Percentiles rank a stretch among this genome's conserved stretches.
phyloP scores from a whole-genome alignment of 805 yeast species.

The Hagleromyces aurorensis region DNA sequence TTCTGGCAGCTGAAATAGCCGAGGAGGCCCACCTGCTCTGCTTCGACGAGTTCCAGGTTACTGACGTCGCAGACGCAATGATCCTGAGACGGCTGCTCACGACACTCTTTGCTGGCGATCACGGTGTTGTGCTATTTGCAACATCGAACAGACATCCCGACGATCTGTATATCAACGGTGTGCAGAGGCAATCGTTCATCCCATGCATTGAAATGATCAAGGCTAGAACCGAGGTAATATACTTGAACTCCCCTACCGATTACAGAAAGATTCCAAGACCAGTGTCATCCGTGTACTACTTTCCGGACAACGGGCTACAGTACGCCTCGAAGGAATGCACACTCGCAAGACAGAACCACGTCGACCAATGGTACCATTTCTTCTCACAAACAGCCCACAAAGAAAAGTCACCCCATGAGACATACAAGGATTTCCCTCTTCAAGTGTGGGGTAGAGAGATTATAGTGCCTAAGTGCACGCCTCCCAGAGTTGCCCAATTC shows the following conservation, averaged over 20 bases:
- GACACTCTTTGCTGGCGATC: slow-evolving; percentile 57
- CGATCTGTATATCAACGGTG: slow-evolving; percentile 87
- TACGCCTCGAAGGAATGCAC: slow-evolving; percentile 44
- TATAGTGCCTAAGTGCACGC: slow-evolving; percentile 64
- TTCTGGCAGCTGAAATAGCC: slow-evolving; percentile 77
- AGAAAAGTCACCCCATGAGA: slow-evolving; percentile 14
- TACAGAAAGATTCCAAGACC: slow-evolving; percentile 87
- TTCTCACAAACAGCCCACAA: slow-evolving; percentile 55
- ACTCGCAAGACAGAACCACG: slow-evolving; percentile 50
- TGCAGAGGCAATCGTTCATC: slow-evolving; percentile 83
- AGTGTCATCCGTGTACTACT: slow-evolving; percentile 65
- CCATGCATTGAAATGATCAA: slow-evolving; percentile 86
- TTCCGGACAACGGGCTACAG: slow-evolving; percentile 56
- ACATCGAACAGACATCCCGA: slow-evolving; percentile 95
- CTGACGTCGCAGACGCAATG: slow-evolving; percentile 99
- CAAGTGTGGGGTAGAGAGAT: slow-evolving; percentile 87
- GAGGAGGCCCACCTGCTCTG: slow-evolving; percentile 70
- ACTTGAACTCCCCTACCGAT: slow-evolving; percentile 85
- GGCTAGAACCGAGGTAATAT: slow-evolving; percentile 63
- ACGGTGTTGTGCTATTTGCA: slow-evolving; percentile 83
- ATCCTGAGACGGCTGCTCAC: slow-evolving; percentile 68
- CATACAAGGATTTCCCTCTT: slow-evolving; percentile 27
- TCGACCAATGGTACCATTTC: slow-evolving; percentile 69
- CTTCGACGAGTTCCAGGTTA: slow-evolving; percentile 96
- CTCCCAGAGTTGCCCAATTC: slow-evolving; percentile 82